phyloP scores from a whole-genome alignment of 2,329 filamentous ascomycete species.

The Sphaerulina musiva region DNA sequence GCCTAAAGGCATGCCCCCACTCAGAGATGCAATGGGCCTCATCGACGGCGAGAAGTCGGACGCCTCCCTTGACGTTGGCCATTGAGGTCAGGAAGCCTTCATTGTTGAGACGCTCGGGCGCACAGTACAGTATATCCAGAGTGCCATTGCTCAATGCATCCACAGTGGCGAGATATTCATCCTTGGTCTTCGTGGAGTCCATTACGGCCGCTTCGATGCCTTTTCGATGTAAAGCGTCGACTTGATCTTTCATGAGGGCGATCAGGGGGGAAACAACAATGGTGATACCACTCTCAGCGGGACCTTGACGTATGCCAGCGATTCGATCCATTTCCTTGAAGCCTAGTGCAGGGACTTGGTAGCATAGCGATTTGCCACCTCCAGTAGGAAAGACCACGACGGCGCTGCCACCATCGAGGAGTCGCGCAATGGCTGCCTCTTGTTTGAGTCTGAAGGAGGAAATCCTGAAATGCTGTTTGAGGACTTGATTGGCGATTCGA shows the following conservation, averaged over 20 bases:
- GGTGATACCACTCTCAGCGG: slow-evolving; percentile 45
- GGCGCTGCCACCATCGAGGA: slow-evolving; percentile 41
- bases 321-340: slow-evolving; percentile 38
- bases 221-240: slow-evolving; percentile 47
- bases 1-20: slow-evolving; percentile 21
- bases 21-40: slow-evolving; percentile 56
- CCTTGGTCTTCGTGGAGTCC: slow-evolving; percentile 49
- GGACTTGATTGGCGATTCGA: slow-evolving; percentile 30
- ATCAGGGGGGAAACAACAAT: slow-evolving; percentile 53
- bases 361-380: slow-evolving; percentile 38
- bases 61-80: slow-evolving; percentile 49
- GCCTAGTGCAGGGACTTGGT: slow-evolving; percentile 41
- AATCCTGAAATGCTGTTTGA: slow-evolving; percentile 40
- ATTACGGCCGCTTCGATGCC: slow-evolving; percentile 50
- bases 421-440: slow-evolving; percentile 39
- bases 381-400: slow-evolving; percentile 40
- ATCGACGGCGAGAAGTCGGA: slow-evolving; percentile 53
- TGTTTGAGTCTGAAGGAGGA: slow-evolving; percentile 43
- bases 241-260: slow-evolving; percentile 57
- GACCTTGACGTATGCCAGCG: slow-evolving; percentile 25
- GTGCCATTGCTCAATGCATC: slow-evolving; percentile 45
- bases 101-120: slow-evolving; percentile 56
- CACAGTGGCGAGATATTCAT: slow-evolving; percentile 37
- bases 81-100: slow-evolving; percentile 54
- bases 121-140: slow-evolving; percentile 52